Base-by-base conservation (phyloP, 2,329 filamentous ascomycete species). In the Epichloe gansuensis region DNA sequence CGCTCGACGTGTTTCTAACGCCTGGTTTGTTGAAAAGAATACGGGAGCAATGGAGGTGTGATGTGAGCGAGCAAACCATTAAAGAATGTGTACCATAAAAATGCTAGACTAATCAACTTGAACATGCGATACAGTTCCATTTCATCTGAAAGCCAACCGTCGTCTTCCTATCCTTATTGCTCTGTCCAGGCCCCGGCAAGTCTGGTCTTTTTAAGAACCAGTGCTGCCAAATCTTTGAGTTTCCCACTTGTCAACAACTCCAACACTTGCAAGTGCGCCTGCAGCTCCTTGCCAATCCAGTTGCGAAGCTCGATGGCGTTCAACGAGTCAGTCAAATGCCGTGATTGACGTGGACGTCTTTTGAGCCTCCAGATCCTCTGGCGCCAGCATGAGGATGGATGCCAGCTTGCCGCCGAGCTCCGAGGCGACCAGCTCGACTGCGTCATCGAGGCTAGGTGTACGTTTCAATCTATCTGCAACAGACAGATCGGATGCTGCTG, bases 181-280 rank as follows among this genome's bases (percentile, higher is more conserved):
- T 11, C 38, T 37, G 46, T 17, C 60, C 60, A 61, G 3, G 48
- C 48, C 25, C 58, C 59, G 7, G 57, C 48, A 13, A 63, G 58
- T 9, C 58, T 58, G 7, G 58, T 59, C 56, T 65, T 65, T 37
- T 57, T 60, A 47, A 65, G 50, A 15, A 64, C 58, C 37, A 62
- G 38, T 3, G 43, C 55, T 15, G 60, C 57, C 50, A 64, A 41
- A 48, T 63, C 61, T 1, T 43, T 46, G 44, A 64, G 46, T 21
- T 69, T 72, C 2, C 75, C 75, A 58, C 74, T 76, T 5, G 72
- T 75, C 38, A 80, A 62, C 53, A 81, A 61, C 59, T 81, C 77
- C 55, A 81, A 61, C 0, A 81, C 76, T 61, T 81, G 75, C 59
- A 80, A 59, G 53, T 74, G 60, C 9, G 57, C 55, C 68, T 37